phyloP scores from a whole-genome alignment of 352 stramenopile species.

The Globisporangium rhizosaccharum region DNA sequence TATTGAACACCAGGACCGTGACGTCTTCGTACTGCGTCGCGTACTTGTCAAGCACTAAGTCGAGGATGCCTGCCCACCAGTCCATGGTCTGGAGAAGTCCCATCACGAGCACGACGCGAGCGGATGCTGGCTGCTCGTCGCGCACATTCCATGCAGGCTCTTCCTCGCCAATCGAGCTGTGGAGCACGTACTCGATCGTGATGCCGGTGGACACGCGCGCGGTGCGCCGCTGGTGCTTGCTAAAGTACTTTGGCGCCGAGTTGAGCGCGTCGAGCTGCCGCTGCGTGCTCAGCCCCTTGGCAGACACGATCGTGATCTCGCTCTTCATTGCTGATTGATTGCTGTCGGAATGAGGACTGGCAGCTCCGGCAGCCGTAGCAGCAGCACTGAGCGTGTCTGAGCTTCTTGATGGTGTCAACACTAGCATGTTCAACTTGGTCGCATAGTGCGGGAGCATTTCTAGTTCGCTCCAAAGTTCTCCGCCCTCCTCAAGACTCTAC shows the following conservation, averaged over 20 bases:
- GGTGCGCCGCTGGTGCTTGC: conserved; percentile 6
- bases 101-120: conserved; percentile 25
- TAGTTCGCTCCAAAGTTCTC: too few relatives aligned
- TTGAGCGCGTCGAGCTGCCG: conserved; percentile 17
- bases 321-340: neutral
- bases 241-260: conserved; percentile 17
- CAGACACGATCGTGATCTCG: conserved; percentile 2
- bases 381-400: neutral
- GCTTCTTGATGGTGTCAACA: neutral
- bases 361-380: neutral
- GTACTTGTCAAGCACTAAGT: conserved; percentile 18
- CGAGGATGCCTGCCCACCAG: conserved; percentile 17
- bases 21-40: conserved; percentile 11
- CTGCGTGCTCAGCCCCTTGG: conserved; percentile 9
- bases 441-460: neutral
- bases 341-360: neutral
- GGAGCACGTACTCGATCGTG: conserved; percentile 4
- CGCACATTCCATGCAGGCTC: conserved; percentile 32
- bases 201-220: conserved; percentile 4
- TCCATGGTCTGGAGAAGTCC: conserved; percentile 20
- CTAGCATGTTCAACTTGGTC: neutral
- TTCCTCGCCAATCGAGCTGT: neutral
- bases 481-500: too few relatives aligned
- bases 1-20: conserved; percentile 39
- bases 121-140: conserved; percentile 12